These are phyloP conservation scores for Physaria fendleri DNA, from an alignment of 345 rosid genomes.

Conservation along the genomic window DNA sequence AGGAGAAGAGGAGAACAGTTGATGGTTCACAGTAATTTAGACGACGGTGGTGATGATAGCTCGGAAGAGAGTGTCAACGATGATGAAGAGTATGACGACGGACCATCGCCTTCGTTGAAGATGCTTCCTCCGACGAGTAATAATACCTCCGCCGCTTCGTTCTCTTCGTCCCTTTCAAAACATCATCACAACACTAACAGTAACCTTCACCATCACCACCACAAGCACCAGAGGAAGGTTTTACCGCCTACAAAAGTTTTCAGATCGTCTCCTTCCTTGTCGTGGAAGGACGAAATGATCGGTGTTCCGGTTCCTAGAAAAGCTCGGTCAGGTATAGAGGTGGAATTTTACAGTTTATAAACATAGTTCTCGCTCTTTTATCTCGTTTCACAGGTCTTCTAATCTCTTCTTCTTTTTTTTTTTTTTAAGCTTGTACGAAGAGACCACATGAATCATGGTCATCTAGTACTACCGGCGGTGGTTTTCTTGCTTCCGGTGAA, in stretches of 20 bases:
- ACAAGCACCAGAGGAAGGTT: constrained; percentile 47
- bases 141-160: constrained; percentile 42
- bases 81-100: constrained; percentile 84
- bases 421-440: constrained; percentile 65
- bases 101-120: constrained; percentile 45
- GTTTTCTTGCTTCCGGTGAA: constrained; percentile 46
- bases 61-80: constrained; percentile 94
- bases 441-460: constrained; percentile 90
- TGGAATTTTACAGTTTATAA: constrained; percentile 40
- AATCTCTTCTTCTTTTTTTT: background rate
- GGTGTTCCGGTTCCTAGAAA: constrained; percentile 96
- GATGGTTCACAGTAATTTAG: constrained; percentile 64
- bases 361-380: constrained; percentile 1
- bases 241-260: constrained; percentile 54
- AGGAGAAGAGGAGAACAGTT: constrained; percentile 74
- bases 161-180: constrained; percentile 53
- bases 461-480: constrained; percentile 42
- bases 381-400: constrained; percentile 9
- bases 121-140: constrained; percentile 64
- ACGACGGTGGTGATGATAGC: constrained; percentile 71
- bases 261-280: constrained; percentile 43
- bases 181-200: constrained; percentile 29
- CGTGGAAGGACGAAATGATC: constrained; percentile 95
- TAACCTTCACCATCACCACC: constrained; percentile 28
- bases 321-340: constrained; percentile 99